Evolutionary conservation across 495 filamentous ascomycete species (phyloP).

Genomic region (Platismatia glauca): DNA sequence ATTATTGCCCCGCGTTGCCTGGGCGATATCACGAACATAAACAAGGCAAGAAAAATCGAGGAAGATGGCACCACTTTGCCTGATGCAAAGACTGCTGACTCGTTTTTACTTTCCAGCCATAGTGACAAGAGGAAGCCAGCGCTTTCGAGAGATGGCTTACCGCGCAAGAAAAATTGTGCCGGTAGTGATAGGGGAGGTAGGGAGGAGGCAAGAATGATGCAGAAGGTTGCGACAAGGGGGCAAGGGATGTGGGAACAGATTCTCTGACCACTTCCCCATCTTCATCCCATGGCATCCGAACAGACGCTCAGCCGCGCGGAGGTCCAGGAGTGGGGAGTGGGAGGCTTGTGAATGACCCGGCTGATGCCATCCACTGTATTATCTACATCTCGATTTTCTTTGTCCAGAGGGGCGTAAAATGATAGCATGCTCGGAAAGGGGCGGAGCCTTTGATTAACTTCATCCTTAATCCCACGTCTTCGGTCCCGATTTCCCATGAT

Average conservation of each 20-base stretch:
- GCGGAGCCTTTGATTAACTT: neutral
- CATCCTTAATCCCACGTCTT: neutral
- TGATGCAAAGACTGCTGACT: slow-evolving; percentile 34
- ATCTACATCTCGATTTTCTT: neutral
- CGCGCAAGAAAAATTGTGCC: slow-evolving; percentile 22
- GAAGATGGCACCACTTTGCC: slow-evolving; percentile 31
- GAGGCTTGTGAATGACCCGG: neutral
- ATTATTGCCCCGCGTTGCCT: slow-evolving; percentile 29
- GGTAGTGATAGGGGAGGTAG: slow-evolving; percentile 19
- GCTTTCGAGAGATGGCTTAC: slow-evolving; percentile 9
- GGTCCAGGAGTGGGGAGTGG: neutral
- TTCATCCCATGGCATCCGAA: neutral
- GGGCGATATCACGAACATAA: slow-evolving; percentile 20
- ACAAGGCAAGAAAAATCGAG: slow-evolving; percentile 22
- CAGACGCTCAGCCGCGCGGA: neutral
- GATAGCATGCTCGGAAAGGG: neutral
- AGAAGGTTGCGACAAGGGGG: slow-evolving; percentile 5
- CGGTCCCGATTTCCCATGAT: neutral
- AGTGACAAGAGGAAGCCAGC: slow-evolving; percentile 4
- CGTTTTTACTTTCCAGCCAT: slow-evolving; percentile 31
- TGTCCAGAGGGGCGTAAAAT: neutral
- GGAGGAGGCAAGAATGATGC: slow-evolving; percentile 17
- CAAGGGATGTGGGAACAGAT: slow-evolving; percentile 21
- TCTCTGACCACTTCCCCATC: slow-evolving; percentile 7
- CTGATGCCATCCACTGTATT: slow-evolving; percentile 1